Evolutionary conservation across 768 basidiomycete genomes (phyloP).

Genomic region (Tricholoma hemisulphureum): DNA sequence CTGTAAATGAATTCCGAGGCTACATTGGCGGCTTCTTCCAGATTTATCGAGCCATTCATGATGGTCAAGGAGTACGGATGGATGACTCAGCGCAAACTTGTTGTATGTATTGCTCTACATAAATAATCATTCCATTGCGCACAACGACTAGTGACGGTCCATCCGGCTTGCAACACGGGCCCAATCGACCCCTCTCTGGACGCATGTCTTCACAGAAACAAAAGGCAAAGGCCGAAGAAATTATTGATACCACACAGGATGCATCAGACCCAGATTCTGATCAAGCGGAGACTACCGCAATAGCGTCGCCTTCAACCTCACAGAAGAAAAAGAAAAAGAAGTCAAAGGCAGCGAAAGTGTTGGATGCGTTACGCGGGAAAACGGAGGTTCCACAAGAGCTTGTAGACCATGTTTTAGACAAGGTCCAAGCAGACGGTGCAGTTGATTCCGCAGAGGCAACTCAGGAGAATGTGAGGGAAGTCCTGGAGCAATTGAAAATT

Average conservation of each 20-base stretch:
- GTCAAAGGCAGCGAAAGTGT: conserved; percentile 58
- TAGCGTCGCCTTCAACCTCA: conserved; percentile 41
- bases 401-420: conserved; percentile 64
- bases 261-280: conserved; percentile 28
- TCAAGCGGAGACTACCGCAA: conserved; percentile 13
- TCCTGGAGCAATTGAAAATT: conserved; percentile 75
- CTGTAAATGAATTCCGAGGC: conserved; percentile 59
- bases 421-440: conserved; percentile 61
- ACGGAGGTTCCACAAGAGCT: conserved; percentile 58
- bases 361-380: conserved; percentile 48
- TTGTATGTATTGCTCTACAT: conserved; percentile 10
- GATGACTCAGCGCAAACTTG: conserved; percentile 10
- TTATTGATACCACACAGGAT: conserved; percentile 37
- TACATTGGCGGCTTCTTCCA: conserved; percentile 54
- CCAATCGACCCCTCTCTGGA: background rate
- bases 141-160: too few species aligned
- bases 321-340: conserved; percentile 88
- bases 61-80: conserved; percentile 9
- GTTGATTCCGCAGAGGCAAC: conserved; percentile 45
- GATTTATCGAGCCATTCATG: conserved; percentile 34
- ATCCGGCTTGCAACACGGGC: too few species aligned
- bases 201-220: conserved; percentile 40
- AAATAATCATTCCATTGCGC: too few species aligned
- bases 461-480: conserved; percentile 64
- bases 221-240: conserved; percentile 41